phyloP scores from a whole-genome alignment of 2,329 filamentous ascomycete genomes.

The Microcyclospora pomicola region DNA sequence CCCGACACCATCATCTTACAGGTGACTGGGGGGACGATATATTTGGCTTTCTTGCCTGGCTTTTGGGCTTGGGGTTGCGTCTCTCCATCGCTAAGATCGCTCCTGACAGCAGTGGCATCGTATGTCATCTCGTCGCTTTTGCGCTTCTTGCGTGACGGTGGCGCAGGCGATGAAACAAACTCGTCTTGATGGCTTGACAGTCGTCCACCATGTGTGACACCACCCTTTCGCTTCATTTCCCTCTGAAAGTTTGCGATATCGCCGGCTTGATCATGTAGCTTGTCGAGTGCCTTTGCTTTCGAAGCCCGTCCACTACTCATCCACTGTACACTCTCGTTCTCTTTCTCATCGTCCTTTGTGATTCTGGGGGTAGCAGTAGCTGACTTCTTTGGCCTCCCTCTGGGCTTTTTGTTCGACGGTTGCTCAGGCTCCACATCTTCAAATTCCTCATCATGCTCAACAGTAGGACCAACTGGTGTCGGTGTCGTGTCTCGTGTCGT shows the following conservation, averaged over 20 bases:
- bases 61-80: constrained; percentile 29
- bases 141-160: constrained; percentile 18
- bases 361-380: constrained; percentile 16
- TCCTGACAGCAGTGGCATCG: constrained; percentile 27
- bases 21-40: constrained; percentile 45
- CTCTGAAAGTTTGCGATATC: constrained; percentile 89
- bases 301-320: constrained; percentile 65
- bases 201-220: constrained; percentile 46
- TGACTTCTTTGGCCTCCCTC: constrained; percentile 16
- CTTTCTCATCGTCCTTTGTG: constrained; percentile 42
- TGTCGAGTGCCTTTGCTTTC: constrained; percentile 69
- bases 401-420: constrained; percentile 13
- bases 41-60: constrained; percentile 35
- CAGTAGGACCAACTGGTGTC: not conserved
- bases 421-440: constrained; percentile 10
- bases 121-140: constrained; percentile 26
- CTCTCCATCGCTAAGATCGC: constrained; percentile 33
- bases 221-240: constrained; percentile 70
- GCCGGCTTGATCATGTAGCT: constrained; percentile 60
- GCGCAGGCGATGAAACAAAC: constrained; percentile 14
- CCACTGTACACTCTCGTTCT: constrained; percentile 68
- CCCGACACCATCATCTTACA: constrained; percentile 73
- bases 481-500: constrained; percentile 1
- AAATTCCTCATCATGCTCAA: constrained; percentile 11
- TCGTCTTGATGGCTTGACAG: constrained; percentile 30